Evolutionary conservation across 768 basidiomycete genomes (phyloP).

Genomic region (Boletus rubroflammeus): DNA sequence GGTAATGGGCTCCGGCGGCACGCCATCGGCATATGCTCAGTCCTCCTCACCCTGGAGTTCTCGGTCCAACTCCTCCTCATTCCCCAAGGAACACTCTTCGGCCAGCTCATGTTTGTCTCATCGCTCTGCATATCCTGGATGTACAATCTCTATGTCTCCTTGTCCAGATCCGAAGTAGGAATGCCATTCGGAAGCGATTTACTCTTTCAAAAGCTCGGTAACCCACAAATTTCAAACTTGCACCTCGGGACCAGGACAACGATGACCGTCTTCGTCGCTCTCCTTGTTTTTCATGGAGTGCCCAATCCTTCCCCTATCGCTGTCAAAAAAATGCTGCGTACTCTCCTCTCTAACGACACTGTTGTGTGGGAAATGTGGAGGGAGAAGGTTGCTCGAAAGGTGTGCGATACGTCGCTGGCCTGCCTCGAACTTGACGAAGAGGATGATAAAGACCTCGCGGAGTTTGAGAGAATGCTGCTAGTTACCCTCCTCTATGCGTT

Average conservation of each 20-base stretch:
- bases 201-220: slow-evolving; percentile 13
- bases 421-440: slow-evolving; percentile 3
- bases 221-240: slow-evolving; percentile 14
- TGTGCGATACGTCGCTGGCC: slow-evolving; percentile 5
- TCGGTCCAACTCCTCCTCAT: slow-evolving; percentile 31
- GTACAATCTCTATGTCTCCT: slow-evolving; percentile 31
- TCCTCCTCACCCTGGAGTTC: slow-evolving; percentile 29
- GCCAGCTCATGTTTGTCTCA: slow-evolving; percentile 34
- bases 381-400: slow-evolving; percentile 10
- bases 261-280: slow-evolving; percentile 12
- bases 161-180: too few relatives aligned
- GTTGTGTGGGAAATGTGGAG: slow-evolving; percentile 21
- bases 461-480: slow-evolving; percentile 3
- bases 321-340: slow-evolving; percentile 9
- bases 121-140: slow-evolving; percentile 33
- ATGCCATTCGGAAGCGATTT: too few relatives aligned
- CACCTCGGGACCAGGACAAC: slow-evolving; percentile 15
- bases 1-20: neutral
- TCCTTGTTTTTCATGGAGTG: slow-evolving; percentile 12
- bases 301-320: neutral
- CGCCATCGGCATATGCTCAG: slow-evolving; percentile 22
- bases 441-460: neutral
- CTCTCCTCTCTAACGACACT: slow-evolving; percentile 21
- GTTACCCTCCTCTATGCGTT: slow-evolving; percentile 17
- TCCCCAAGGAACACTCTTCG: slow-evolving; percentile 31